Evolutionary conservation across 2,329 filamentous ascomycete genomes (phyloP), one percentile per base, ranked within the genome.

Genomic region (Aquanectria penicillioides): DNA sequence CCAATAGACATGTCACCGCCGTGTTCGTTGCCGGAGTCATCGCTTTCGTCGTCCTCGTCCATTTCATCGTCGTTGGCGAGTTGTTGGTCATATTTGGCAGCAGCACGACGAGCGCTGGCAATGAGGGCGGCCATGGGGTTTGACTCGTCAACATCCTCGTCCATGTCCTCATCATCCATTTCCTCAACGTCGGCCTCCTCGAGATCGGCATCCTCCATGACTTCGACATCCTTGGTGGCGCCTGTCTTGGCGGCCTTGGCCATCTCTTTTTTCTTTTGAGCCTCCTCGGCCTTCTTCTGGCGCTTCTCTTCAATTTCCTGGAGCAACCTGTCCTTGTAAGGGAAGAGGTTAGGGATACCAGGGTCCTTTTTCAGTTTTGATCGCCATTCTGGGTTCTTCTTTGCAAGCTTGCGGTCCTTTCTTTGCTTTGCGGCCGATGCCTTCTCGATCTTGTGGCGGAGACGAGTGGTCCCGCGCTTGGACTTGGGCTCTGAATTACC

Each of bases 361-460:
- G 94, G 95, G 71, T 99, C 95, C 81, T 98, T 99, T 86, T 97
- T 98, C 68, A 97, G 76, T 76, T 93, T 92, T 59, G 93, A 94
- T 69, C 91, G 88, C 93, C 95, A 98, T 92, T 97, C 88, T 28
- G 95, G 94, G 77, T 97, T 97, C 87, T 97, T 93, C 82, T 97
- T 98, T 54, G 91, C 93, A 55, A 88, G 83, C 83, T 97, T 98
- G 73, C 89, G 90, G 62, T 88, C 81, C 79, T 99, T 99, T 74
- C 89, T 88, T 79, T 97, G 93, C 83, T 99, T 99, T 62, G 92
- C 89, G 36, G 87, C 87, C 50, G 94, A 92, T 18, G 91, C 89
- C 80, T 99, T 99, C 75, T 97, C 87, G 78, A 99, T 98, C 81
- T 97, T 97, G 82, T 97, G 89, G 66, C 94, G 89, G 72, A 99